Conservation (phyloP, 2,329 filamentous ascomycete genomes). For the Phyllosticta citrichinensis region DNA sequence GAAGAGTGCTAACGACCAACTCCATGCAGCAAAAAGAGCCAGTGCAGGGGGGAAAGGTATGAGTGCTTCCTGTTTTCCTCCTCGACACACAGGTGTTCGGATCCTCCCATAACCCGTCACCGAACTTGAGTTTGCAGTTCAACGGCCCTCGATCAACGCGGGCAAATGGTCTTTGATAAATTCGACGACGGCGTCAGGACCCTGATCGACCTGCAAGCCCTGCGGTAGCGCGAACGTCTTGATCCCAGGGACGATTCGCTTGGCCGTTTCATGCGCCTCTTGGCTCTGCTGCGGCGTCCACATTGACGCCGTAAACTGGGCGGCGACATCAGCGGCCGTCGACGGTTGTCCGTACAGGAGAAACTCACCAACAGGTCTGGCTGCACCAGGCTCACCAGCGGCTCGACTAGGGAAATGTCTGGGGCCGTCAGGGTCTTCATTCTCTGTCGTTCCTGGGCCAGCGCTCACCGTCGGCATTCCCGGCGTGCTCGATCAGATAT, state of each 20-base stretch:
- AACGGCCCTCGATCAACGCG: conserved; percentile 12
- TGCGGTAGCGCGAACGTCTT: conserved; percentile 45
- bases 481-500: conserved; percentile 53
- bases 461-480: conserved; percentile 50
- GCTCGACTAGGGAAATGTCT: conserved; percentile 43
- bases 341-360: background rate
- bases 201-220: conserved; percentile 43
- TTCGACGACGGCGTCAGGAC: conserved; percentile 47
- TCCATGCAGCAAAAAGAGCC: too few relatives aligned
- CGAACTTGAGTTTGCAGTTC: background rate
- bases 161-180: conserved; percentile 38
- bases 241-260: conserved; percentile 36
- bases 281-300: conserved; percentile 42
- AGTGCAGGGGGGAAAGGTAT: too few relatives aligned
- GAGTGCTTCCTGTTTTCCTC: too few relatives aligned
- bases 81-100: too few relatives aligned
- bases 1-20: too few relatives aligned
- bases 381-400: conserved; percentile 41
- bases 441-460: background rate
- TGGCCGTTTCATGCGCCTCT: conserved; percentile 37
- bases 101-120: too few relatives aligned
- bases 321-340: background rate
- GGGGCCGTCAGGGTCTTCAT: background rate
- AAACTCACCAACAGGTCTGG: conserved; percentile 45
- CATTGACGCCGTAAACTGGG: conserved; percentile 53